These are phyloP conservation scores for Thelonectria rubi DNA, from an alignment of 2,329 filamentous ascomycete species.

Conservation along the genomic window DNA sequence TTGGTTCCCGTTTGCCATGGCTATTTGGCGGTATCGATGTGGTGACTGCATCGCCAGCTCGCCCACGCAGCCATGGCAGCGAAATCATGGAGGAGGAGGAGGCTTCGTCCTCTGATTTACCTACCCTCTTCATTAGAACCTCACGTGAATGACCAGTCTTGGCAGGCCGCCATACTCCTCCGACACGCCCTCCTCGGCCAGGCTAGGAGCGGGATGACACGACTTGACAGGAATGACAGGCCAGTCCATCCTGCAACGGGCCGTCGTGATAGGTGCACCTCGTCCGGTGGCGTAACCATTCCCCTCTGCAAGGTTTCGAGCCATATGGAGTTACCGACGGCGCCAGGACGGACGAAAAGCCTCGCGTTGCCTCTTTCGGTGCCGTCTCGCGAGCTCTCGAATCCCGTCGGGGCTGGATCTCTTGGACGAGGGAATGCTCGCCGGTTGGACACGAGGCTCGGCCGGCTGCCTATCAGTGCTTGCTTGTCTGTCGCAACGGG, in stretches of 20 bases:
- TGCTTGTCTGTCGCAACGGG: neutral
- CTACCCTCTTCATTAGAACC: too few relatives aligned
- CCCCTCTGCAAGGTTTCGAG: neutral
- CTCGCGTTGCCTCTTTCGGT: too few relatives aligned
- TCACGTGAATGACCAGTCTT: neutral
- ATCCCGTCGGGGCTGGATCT: neutral
- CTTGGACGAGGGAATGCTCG: too few relatives aligned
- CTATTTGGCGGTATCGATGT: too few relatives aligned
- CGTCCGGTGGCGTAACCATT: slow-evolving; percentile 8
- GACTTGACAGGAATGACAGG: slow-evolving; percentile 8
- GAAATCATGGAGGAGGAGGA: too few relatives aligned
- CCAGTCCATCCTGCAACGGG: neutral
- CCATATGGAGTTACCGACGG: neutral
- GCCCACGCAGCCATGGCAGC: too few relatives aligned
- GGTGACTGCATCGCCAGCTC: too few relatives aligned
- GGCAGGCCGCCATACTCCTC: neutral
- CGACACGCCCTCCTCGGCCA: neutral
- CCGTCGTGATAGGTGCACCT: slow-evolving; percentile 8
- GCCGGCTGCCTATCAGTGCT: too few relatives aligned
- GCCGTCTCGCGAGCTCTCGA: neutral
- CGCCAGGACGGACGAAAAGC: too few relatives aligned
- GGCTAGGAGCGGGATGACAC: slow-evolving; percentile 7
- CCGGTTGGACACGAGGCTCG: neutral
- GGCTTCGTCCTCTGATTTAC: too few relatives aligned
- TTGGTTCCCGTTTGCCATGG: too few relatives aligned